These are phyloP conservation scores for Blastocystis sp. DNA, from an alignment of 352 stramenopile genomes.

Conservation along the genomic window DNA sequence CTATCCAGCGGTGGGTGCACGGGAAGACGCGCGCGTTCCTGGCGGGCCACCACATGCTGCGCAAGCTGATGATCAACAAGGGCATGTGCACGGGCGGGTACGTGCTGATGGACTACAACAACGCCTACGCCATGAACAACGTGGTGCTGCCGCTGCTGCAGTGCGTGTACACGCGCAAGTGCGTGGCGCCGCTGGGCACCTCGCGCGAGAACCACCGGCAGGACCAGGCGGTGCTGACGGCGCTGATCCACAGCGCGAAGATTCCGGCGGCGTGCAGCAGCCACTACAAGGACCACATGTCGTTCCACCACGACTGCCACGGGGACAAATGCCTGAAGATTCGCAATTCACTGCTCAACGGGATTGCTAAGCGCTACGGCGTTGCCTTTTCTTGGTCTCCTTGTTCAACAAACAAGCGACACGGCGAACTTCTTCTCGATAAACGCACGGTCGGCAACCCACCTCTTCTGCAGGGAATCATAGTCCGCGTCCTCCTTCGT, in stretches of 20 bases:
- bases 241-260: conserved; percentile 10
- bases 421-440: too few species aligned
- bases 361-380: too few species aligned
- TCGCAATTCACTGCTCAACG: too few species aligned
- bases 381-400: too few species aligned
- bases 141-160: conserved; percentile 35
- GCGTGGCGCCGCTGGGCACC: conserved; percentile 16
- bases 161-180: conserved; percentile 33
- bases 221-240: background rate
- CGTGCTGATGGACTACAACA: conserved; percentile 40
- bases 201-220: background rate
- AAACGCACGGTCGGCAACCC: too few species aligned
- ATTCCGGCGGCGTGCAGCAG: background rate
- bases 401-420: too few species aligned
- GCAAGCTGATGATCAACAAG: conserved; percentile 28
- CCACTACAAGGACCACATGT: background rate
- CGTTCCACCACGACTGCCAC: conserved; percentile 37
- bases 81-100: conserved; percentile 49
- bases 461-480: too few species aligned
- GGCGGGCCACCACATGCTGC: background rate
- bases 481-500: too few species aligned
- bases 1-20: conserved; percentile 32
- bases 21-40: conserved; percentile 5
- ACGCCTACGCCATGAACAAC: conserved; percentile 19
- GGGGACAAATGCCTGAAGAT: too few species aligned